Evolutionary conservation across 176 grass and related monocot species (phyloP), one percentile per base, ranked within the genome.

Genomic region (Oryza glaberrima): DNA sequence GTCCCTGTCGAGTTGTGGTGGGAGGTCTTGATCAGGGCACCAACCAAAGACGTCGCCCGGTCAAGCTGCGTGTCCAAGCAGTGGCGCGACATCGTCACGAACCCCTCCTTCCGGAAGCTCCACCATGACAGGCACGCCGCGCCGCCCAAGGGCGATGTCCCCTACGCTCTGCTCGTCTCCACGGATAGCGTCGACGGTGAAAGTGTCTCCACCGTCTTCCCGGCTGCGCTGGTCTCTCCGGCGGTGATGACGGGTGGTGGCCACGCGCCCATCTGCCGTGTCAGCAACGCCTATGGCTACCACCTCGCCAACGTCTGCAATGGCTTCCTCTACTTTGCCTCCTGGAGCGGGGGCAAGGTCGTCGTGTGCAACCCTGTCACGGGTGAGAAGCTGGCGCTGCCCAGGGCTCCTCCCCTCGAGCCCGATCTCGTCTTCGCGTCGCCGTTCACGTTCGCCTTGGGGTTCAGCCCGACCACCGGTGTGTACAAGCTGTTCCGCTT

Each of bases 281-380:
- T 75, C 46, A 19, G 6, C 23, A 48, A 25, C 25, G 2, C 7
- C 4, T 4, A 14, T 0, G 3, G 45, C 7, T 75, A 75, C 46
- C 1, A 3, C 25, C 46, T 16, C 23, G 46, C 25, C 47, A 75
- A 34, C 72, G 72, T 48, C 2, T 51, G 72, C 54, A 60, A n/a
- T 7, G 19, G 19, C 54, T n/a, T 60, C 56, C 56, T 61, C 7
- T 61, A 20, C 20, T 61, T 61, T 7, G 56, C 56, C 19, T 61
- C 56, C 2, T 22, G 15, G 7, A 20, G 7, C 56, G 9, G 7
- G 2, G 19, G 20, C 17, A 61, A 8, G 20, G 56, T 61, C 56
- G 3, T 61, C 19, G 20, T 75, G 25, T 75, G 73, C 46, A 75
- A 54, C 73, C 73, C 47, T 9, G 15, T 75, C 73, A 75, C 73